phyloP scores from a whole-genome alignment of 768 basidiomycete species.

The Trametopsis cervina region DNA sequence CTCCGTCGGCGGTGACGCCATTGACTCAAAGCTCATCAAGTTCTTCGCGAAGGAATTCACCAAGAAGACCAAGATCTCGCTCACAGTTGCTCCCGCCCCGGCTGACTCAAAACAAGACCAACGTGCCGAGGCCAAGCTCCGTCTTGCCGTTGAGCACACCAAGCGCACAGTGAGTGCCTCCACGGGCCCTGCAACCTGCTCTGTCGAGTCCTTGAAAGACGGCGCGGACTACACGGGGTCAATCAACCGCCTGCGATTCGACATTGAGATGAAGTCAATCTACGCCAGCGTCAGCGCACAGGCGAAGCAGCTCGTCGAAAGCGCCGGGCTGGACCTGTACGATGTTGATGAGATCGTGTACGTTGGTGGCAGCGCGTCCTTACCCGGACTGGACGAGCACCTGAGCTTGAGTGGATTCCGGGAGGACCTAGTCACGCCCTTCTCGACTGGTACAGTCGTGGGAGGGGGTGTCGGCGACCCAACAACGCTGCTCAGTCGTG shows the following conservation, averaged over 20 bases:
- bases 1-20: slow-evolving; percentile 55
- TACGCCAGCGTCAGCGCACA: slow-evolving; percentile 50
- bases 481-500: slow-evolving; percentile 67
- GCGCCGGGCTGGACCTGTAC: slow-evolving; percentile 50
- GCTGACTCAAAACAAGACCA: slow-evolving; percentile 53
- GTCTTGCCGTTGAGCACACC: slow-evolving; percentile 88
- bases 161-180: slow-evolving; percentile 90
- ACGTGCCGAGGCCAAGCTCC: slow-evolving; percentile 90
- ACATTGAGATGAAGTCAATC: slow-evolving; percentile 40
- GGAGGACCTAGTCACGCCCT: slow-evolving; percentile 59
- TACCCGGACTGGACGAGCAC: slow-evolving; percentile 69
- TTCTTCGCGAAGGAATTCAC: slow-evolving; percentile 95
- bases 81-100: slow-evolving; percentile 48
- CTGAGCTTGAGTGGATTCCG: slow-evolving; percentile 42
- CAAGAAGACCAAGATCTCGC: slow-evolving; percentile 83
- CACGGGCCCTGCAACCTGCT: slow-evolving; percentile 81
- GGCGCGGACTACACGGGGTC: slow-evolving; percentile 83
- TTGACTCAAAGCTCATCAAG: slow-evolving; percentile 79
- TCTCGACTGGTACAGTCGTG: slow-evolving; percentile 56
- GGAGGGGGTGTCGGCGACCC: slow-evolving; percentile 75
- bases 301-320: slow-evolving; percentile 44
- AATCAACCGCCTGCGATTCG: slow-evolving; percentile 47
- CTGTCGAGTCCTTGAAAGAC: slow-evolving; percentile 91
- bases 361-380: slow-evolving; percentile 65
- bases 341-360: slow-evolving; percentile 77